phyloP scores from a whole-genome alignment of 495 filamentous ascomycete genomes.

The Aspergillus olivimuriae region DNA sequence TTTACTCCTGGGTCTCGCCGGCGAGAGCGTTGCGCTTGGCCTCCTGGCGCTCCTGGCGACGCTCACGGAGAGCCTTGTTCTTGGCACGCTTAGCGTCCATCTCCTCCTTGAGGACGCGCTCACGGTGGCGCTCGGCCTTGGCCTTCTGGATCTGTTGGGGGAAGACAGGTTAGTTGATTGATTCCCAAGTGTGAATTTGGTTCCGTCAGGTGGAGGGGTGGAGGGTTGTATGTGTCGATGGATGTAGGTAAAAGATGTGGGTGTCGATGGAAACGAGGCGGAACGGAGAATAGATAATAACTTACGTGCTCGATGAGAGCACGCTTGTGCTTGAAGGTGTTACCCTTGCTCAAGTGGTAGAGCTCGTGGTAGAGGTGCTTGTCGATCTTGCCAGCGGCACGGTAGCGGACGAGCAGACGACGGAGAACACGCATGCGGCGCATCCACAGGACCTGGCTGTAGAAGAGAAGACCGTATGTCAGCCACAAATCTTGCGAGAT shows the following conservation, averaged over 20 bases:
- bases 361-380: constrained; percentile 99
- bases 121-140: constrained; percentile 97
- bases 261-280: neutral
- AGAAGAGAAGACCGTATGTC: constrained; percentile 11
- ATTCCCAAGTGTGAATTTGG: too few species aligned
- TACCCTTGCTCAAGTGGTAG: constrained; percentile 99
- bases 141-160: constrained; percentile 88
- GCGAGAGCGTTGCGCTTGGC: constrained; percentile 83
- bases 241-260: neutral
- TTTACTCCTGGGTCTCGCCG: constrained; percentile 66
- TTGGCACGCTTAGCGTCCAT: constrained; percentile 99
- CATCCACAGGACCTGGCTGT: constrained; percentile 97
- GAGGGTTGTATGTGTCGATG: too few species aligned
- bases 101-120: constrained; percentile 92
- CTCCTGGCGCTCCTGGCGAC: constrained; percentile 79
- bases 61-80: constrained; percentile 99
- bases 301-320: constrained; percentile 98
- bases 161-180: constrained; percentile 21
- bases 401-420: constrained; percentile 98
- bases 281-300: constrained; percentile 28
- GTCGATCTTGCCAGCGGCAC: constrained; percentile 99
- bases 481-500: too few species aligned
- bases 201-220: too few species aligned
- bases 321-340: constrained; percentile 99
- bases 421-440: constrained; percentile 98